These are phyloP conservation scores for Cyclanthera cordifolia DNA, from an alignment of 306 rosid genomes.

Conservation along the genomic window DNA sequence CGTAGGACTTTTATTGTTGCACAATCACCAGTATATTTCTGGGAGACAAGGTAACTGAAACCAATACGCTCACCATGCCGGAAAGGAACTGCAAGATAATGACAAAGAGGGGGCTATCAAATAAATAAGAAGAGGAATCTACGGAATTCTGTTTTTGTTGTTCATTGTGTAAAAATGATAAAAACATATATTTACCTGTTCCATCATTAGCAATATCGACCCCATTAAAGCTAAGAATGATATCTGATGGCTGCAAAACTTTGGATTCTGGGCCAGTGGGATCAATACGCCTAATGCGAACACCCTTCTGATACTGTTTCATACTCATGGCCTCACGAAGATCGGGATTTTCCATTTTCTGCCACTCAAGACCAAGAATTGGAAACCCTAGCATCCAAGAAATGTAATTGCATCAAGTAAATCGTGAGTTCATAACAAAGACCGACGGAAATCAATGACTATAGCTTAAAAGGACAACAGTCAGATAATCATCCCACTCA, in stretches of 20 bases:
- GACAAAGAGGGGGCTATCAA: background rate
- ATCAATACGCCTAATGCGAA: constrained; percentile 82
- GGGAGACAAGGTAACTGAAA: constrained; percentile 61
- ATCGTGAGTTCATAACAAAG: background rate
- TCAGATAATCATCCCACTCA: background rate
- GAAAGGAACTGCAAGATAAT: constrained; percentile 43
- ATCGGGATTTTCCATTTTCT: constrained; percentile 98
- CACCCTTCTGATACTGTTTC: constrained; percentile 87
- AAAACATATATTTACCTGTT: constrained; percentile 44
- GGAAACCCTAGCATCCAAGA: constrained; percentile 56
- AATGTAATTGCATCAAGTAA: constrained; percentile 9
- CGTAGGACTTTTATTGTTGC: constrained; percentile 61
- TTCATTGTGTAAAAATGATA: background rate
- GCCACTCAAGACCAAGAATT: constrained; percentile 94
- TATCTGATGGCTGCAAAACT: constrained; percentile 84
- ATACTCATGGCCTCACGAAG: constrained; percentile 65
- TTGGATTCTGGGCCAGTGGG: constrained; percentile 75
- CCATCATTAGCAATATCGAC: constrained; percentile 92
- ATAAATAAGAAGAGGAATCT: background rate
- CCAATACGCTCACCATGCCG: constrained; percentile 97
- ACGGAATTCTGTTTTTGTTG: background rate
- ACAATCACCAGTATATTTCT: constrained; percentile 35
- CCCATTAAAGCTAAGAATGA: constrained; percentile 86
- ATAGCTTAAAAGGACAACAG: background rate
- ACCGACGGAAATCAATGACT: too few species aligned